Percentiles rank a stretch among this genome's conserved stretches.
These are phyloP conservation scores for Populus simonii DNA, from an alignment of 345 rosid species.

Conservation along the genomic window DNA sequence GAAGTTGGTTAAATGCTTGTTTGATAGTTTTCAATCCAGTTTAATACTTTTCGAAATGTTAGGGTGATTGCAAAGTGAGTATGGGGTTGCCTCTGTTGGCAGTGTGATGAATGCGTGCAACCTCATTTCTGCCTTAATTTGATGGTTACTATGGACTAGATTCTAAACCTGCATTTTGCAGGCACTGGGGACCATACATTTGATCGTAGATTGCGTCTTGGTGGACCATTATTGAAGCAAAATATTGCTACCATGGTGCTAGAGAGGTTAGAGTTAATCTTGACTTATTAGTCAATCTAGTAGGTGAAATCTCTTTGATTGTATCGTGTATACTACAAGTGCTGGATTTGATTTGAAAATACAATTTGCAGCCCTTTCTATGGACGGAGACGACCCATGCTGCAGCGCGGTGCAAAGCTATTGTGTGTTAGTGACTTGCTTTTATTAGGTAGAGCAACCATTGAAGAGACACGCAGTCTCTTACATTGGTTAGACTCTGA, in stretches of 20 bases:
- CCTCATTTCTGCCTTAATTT: constrained; percentile 3
- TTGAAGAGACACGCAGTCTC: constrained; percentile 91
- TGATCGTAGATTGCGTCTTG: constrained; percentile 86
- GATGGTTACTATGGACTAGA: not conserved
- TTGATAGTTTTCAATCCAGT: not conserved
- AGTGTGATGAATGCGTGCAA: not conserved
- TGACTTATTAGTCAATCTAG: constrained; percentile 4
- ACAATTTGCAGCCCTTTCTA: constrained; percentile 83
- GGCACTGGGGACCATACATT: constrained; percentile 97
- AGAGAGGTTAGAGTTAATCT: constrained; percentile 65
- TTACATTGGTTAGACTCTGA: constrained; percentile 79
- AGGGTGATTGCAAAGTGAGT: not conserved
- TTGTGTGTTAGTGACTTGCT: constrained; percentile 97
- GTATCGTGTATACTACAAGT: not conserved
- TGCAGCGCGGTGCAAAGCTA: constrained; percentile 83
- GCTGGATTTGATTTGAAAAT: constrained; percentile 29
- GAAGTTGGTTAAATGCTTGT: not conserved
- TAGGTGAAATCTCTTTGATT: constrained; percentile 15
- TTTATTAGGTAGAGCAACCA: constrained; percentile 86
- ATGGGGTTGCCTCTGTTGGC: not conserved
- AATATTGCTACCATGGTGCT: constrained; percentile 96
- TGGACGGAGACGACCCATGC: constrained; percentile 85
- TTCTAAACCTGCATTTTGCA: constrained; percentile 28
- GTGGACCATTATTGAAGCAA: constrained; percentile 83
- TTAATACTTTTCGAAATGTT: not conserved